Evolutionary conservation across 1,139 yeast genomes (phyloP), one percentile per base, ranked within the genome.

Genomic region (Hyphopichia buzzinii): DNA sequence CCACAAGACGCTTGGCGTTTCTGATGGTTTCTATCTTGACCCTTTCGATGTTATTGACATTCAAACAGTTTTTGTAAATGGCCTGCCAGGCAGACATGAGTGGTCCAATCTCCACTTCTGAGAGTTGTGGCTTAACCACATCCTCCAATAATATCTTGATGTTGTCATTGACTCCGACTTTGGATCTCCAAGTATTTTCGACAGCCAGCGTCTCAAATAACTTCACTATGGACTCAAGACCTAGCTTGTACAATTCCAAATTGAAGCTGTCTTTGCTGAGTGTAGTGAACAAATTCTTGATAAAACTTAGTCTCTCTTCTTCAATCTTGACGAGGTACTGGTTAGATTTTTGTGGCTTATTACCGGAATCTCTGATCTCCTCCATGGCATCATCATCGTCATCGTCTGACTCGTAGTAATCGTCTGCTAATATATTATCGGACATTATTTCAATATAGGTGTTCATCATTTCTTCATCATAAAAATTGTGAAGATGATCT

Each of bases 181-280:
- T 77, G 1, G 82, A 70, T 48, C 84, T 69, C 88, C 88, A 81
- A 0, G 86, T 75, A 35, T 64, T 64, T 6, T 65, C 64, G 35
- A 77, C 61, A 13, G 50, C 49, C 2, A 49, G 46, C 4, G 65
- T 59, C 14, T 52, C 42, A 41, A 73, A 57, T 26, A 55, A 31
- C 26, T 50, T 32, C n/a, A 30, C 22, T 29, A 54, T 41, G 36
- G 57, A 43, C 2, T 46, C 36, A 12, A 64, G 48, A 10, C 59
- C 52, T 32, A 66, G 55, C 3, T 39, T 30, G 17, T 67, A 41
- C 49, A 69, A 50, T 3, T 47, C 52, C 3, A 17, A 36, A 38
- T 43, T 52, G 16, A 35, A 49, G 21, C 10, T 33, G 11, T 46
- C 33, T 17, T 48, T 54, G 15, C 63, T 46, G 33, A 69, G 55